Conservation (phyloP, 164 flowering plant genomes). For the Chimonanthus praecox region DNA sequence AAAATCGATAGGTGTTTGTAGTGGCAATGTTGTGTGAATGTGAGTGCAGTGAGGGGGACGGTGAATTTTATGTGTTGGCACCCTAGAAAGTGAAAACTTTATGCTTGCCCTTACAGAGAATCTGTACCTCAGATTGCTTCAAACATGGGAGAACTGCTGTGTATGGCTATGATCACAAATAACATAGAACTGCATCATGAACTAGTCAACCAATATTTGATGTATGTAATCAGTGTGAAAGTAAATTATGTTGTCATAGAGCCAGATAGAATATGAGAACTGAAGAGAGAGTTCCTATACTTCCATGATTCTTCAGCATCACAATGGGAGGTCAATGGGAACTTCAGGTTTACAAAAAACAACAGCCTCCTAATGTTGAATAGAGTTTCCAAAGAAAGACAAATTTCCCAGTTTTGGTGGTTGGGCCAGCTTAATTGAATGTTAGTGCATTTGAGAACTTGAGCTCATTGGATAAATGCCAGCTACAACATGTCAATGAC, state of each 20-base stretch:
- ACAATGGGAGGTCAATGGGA: not conserved
- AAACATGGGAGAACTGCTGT: not conserved
- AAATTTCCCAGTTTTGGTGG: not conserved
- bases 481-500: not conserved
- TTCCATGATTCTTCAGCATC: not conserved
- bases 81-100: not conserved
- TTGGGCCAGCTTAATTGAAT: not conserved
- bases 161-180: not conserved
- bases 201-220: not conserved
- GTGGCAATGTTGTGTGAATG: no score
- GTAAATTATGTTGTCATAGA: no score
- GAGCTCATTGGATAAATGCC: no score
- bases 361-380: not conserved
- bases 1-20: no score
- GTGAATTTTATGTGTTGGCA: no score
- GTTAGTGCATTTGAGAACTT: not conserved
- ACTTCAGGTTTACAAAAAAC: not conserved
- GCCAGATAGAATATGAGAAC: not conserved
- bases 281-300: not conserved
- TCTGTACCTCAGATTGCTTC: not conserved
- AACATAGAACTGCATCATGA: not conserved
- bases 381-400: not conserved
- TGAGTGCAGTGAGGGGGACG: no score
- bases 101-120: not conserved
- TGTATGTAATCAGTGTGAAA: no score